Conservation (phyloP, 257 asterid genomes). For the Fraxinus excelsior region DNA sequence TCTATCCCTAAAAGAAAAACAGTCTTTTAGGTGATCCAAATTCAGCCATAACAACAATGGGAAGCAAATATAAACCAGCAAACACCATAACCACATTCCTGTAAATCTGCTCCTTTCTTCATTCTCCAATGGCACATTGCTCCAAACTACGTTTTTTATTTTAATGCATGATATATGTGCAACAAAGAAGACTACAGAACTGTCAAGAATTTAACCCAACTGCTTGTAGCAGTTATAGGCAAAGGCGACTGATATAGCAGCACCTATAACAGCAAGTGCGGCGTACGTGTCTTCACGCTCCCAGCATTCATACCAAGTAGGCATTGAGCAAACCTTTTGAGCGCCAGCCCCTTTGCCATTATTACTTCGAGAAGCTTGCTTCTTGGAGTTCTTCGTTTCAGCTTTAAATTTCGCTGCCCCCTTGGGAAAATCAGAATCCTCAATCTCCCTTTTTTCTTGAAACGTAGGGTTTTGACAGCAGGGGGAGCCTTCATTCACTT, state of each 20-base stretch:
- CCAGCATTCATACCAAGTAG: constrained; percentile 92
- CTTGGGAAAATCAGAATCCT: constrained; percentile 29
- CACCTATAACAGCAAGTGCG: constrained; percentile 75
- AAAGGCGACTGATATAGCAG: constrained; percentile 72
- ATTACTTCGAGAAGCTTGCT: constrained; percentile 39
- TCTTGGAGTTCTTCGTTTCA: constrained; percentile 52
- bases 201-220: constrained; percentile 37
- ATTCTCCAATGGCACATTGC: not conserved
- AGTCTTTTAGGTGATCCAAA: constrained; percentile 13
- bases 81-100: not conserved
- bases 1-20: not conserved
- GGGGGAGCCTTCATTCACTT: constrained; percentile 47
- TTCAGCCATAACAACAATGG: constrained; percentile 13
- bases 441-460: constrained; percentile 32
- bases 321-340: constrained; percentile 70
- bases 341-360: constrained; percentile 48
- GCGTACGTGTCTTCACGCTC: constrained; percentile 95
- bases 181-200: constrained; percentile 9
- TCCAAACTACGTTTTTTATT: not conserved
- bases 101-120: not conserved
- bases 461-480: constrained; percentile 67
- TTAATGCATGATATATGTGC: not conserved
- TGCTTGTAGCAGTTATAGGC: constrained; percentile 77
- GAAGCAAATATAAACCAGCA: not conserved
- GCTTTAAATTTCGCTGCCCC: constrained; percentile 20